These are phyloP conservation scores for Capronia americana DNA, from an alignment of 2,329 filamentous ascomycete species.

Conservation along the genomic window DNA sequence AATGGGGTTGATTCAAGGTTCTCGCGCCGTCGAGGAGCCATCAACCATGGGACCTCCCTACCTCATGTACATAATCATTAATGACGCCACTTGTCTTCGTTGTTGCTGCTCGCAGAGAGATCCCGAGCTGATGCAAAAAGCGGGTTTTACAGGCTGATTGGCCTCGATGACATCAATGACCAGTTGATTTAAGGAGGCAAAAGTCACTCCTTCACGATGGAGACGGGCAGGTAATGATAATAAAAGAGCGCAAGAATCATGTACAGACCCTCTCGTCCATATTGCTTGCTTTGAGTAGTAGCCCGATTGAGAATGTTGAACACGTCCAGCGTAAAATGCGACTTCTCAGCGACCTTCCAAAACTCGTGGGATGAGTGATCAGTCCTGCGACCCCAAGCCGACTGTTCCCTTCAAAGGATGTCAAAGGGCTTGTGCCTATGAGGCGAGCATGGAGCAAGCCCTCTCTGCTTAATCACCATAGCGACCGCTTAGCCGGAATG, in stretches of 20 bases:
- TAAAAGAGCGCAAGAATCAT: constrained; percentile 1
- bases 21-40: neutral
- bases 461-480: neutral
- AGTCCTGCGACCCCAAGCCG: neutral
- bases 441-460: neutral
- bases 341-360: neutral
- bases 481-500: neutral
- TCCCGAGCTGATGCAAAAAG: constrained; percentile 13
- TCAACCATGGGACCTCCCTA: neutral
- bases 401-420: neutral
- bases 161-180: constrained; percentile 7
- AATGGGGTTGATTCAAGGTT: neutral
- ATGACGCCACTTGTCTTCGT: neutral
- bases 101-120: neutral
- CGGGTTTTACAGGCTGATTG: neutral
- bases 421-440: neutral
- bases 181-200: neutral
- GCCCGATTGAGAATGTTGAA: neutral
- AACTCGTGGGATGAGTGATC: neutral
- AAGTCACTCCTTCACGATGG: constrained; percentile 1
- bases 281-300: neutral
- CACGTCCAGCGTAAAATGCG: neutral
- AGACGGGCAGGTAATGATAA: constrained; percentile 9
- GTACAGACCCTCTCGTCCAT: neutral
- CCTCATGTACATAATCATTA: neutral